phyloP scores from a whole-genome alignment of 1,139 yeast genomes.

The Kazachstania sp. region DNA sequence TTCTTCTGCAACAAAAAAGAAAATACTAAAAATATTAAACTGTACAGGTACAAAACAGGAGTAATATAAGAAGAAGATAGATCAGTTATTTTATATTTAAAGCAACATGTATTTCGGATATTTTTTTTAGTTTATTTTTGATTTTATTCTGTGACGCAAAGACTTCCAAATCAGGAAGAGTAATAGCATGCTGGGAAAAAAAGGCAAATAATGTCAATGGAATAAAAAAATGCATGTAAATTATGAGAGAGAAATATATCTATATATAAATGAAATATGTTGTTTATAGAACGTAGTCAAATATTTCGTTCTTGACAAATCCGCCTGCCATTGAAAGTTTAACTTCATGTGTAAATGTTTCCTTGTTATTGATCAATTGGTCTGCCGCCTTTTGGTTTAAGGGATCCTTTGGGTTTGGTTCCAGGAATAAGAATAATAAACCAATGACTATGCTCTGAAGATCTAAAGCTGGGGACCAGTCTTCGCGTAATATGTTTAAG shows the following conservation, averaged over 20 bases:
- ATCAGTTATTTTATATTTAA: too few species aligned
- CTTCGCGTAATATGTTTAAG: constrained; percentile 81
- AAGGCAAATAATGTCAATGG: too few species aligned
- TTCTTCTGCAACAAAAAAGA: too few species aligned
- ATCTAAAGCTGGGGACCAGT: constrained; percentile 92
- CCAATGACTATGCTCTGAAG: constrained; percentile 80
- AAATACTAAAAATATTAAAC: too few species aligned
- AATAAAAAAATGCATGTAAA: neutral
- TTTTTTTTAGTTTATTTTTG: neutral
- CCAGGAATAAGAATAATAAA: constrained; percentile 72
- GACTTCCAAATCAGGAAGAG: neutral
- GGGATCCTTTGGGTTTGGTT: constrained; percentile 90
- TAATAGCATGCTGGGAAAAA: too few species aligned
- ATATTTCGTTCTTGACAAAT: constrained; percentile 46
- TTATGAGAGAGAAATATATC: too few species aligned
- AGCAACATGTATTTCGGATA: too few species aligned
- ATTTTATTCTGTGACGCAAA: neutral
- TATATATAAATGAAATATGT: too few species aligned
- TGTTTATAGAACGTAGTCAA: constrained; percentile 45
- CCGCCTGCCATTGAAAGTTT: constrained; percentile 65
- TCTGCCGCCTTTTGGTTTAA: constrained; percentile 85
- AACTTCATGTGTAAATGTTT: constrained; percentile 52
- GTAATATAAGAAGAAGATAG: too few species aligned
- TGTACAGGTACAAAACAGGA: too few species aligned
- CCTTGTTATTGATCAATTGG: constrained; percentile 51